Conservation (phyloP, 495 filamentous ascomycete genomes). For the Darksidea phi region DNA sequence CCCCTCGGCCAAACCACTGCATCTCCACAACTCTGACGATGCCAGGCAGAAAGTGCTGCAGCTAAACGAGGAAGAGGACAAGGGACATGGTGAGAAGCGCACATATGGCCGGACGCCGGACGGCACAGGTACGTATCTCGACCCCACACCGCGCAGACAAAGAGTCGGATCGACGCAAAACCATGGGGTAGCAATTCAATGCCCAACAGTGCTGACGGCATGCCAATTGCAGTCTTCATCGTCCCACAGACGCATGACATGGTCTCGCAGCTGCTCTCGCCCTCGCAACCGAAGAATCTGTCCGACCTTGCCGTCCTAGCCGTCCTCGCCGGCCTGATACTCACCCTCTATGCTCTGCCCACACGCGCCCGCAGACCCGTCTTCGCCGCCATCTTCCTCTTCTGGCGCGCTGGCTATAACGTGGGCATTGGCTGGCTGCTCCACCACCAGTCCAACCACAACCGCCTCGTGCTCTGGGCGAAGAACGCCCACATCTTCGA, state of each 20-base stretch:
- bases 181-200: too few species aligned
- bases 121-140: conserved; percentile 69
- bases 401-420: conserved; percentile 93
- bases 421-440: conserved; percentile 88
- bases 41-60: conserved; percentile 27
- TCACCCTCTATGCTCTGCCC: conserved; percentile 70
- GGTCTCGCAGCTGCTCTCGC: conserved; percentile 94
- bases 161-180: too few species aligned
- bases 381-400: conserved; percentile 78
- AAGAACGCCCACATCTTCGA: conserved; percentile 82
- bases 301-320: conserved; percentile 80
- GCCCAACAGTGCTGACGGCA: conserved; percentile 8
- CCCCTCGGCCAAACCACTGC: conserved; percentile 17
- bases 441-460: conserved; percentile 83
- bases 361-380: conserved; percentile 63
- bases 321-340: conserved; percentile 72
- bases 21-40: conserved; percentile 14
- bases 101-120: conserved; percentile 90
- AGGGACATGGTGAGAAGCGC: conserved; percentile 57
- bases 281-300: conserved; percentile 91
- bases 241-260: conserved; percentile 97
- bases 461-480: conserved; percentile 83
- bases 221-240: conserved; percentile 70
- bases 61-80: conserved; percentile 42
- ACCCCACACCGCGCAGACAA: background rate